A percentile compares a stretch with the other conserved stretches of the same genome.
Conservation (phyloP, 352 stramenopile genomes). For the Globisporangium heterothallicum region DNA sequence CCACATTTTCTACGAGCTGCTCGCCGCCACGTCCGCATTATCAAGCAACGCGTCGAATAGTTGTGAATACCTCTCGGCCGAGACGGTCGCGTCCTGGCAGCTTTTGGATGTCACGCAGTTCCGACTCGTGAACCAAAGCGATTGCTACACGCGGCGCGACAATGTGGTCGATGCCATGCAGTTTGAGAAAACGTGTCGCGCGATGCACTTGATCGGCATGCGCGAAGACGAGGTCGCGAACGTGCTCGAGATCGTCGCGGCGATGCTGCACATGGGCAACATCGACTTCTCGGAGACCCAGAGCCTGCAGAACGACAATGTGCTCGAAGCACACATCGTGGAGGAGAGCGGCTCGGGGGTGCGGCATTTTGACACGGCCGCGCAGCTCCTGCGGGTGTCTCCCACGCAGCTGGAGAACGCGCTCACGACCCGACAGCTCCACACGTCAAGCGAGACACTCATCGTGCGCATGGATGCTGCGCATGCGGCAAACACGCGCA, state of each 20-base stretch:
- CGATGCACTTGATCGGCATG: slow-evolving; percentile 82
- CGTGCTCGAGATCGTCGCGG: slow-evolving; percentile 72
- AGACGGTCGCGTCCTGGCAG: slow-evolving; percentile 23
- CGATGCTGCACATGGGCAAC: slow-evolving; percentile 87
- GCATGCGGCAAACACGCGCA: slow-evolving; percentile 72
- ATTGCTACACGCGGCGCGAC: slow-evolving; percentile 60
- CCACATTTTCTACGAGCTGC: slow-evolving; percentile 86
- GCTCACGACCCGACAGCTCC: slow-evolving; percentile 57
- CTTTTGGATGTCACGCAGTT: slow-evolving; percentile 36
- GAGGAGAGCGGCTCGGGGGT: neutral
- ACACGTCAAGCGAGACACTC: slow-evolving; percentile 69
- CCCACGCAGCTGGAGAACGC: slow-evolving; percentile 45
- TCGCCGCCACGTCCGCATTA: slow-evolving; percentile 24
- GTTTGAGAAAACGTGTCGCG: slow-evolving; percentile 49
- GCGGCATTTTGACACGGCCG: slow-evolving; percentile 44
- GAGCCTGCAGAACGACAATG: slow-evolving; percentile 16
- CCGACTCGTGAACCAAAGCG: slow-evolving; percentile 65
- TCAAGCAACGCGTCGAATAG: neutral
- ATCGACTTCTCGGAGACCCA: slow-evolving; percentile 48
- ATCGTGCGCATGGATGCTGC: slow-evolving; percentile 56
- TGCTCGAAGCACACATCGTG: slow-evolving; percentile 18
- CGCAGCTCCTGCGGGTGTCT: slow-evolving; percentile 54
- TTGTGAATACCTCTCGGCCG: neutral
- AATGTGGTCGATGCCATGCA: slow-evolving; percentile 59
- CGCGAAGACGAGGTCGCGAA: slow-evolving; percentile 43